phyloP scores from a whole-genome alignment of 306 rosid species.

The Spatholobus suberectus region DNA sequence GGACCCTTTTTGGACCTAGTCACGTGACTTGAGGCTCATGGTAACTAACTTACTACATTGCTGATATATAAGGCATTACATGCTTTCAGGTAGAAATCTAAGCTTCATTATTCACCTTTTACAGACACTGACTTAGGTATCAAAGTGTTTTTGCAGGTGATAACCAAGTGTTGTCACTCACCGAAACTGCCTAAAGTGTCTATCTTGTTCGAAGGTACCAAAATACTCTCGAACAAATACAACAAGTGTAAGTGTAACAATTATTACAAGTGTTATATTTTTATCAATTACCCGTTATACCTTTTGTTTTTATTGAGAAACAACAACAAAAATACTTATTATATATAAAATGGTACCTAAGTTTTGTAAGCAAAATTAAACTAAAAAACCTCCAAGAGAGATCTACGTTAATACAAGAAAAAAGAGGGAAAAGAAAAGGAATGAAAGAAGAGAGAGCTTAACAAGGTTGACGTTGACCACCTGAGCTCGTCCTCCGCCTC shows the following conservation, averaged over 20 bases:
- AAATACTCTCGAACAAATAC: too few relatives aligned
- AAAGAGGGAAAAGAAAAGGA: neutral
- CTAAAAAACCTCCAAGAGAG: neutral
- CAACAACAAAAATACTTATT: neutral
- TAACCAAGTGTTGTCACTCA: too few relatives aligned
- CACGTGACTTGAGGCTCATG: too few relatives aligned
- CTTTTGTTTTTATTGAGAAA: neutral
- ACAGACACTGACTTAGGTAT: too few relatives aligned
- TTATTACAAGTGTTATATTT: neutral
- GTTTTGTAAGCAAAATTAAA: neutral
- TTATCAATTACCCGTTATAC: neutral
- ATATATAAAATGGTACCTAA: neutral
- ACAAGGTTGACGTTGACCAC: constrained; percentile 52
- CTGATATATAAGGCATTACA: too few relatives aligned
- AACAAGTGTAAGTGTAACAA: neutral
- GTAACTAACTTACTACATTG: too few relatives aligned
- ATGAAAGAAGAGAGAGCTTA: constrained; percentile 31
- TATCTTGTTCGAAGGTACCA: too few relatives aligned
- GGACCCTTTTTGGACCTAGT: too few relatives aligned
- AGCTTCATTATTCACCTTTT: too few relatives aligned
- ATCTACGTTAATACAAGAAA: neutral
- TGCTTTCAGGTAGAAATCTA: too few relatives aligned
- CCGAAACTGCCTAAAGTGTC: too few relatives aligned
- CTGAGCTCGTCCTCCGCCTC: constrained; percentile 57
- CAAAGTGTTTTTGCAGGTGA: too few relatives aligned